Percentiles rank a stretch among this genome's conserved stretches.
phyloP scores from a whole-genome alignment of 2,329 filamentous ascomycete genomes.

The Didymella segeticola region DNA sequence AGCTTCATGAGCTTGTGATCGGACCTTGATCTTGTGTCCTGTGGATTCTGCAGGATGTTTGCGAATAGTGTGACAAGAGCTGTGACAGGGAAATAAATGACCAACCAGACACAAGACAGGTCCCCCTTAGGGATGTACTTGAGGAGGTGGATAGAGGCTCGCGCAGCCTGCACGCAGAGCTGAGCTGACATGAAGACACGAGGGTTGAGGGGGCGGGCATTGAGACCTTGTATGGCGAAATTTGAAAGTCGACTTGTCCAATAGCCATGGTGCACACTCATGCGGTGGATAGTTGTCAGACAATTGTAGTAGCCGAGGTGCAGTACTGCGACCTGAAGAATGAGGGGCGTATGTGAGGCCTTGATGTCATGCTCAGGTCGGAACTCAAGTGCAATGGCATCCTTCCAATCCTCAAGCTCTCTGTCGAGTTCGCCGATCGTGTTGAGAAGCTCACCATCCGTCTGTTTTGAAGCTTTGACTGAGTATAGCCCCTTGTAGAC shows the following conservation, averaged over 20 bases:
- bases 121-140: conserved; percentile 97
- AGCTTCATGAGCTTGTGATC: conserved; percentile 91
- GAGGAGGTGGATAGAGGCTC: conserved; percentile 90
- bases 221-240: conserved; percentile 92
- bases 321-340: conserved; percentile 90
- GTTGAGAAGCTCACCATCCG: conserved; percentile 90
- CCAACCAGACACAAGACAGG: conserved; percentile 93
- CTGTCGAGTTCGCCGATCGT: conserved; percentile 93
- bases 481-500: conserved; percentile 95
- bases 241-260: conserved; percentile 96
- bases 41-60: conserved; percentile 93
- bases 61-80: conserved; percentile 94
- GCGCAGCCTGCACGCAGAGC: conserved; percentile 88
- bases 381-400: conserved; percentile 92
- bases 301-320: conserved; percentile 99
- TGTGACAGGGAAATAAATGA: conserved; percentile 95
- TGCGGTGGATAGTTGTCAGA: conserved; percentile 94
- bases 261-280: conserved; percentile 97
- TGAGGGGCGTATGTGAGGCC: conserved; percentile 88
- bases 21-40: conserved; percentile 84
- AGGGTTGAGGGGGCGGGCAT: conserved; percentile 88
- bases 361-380: conserved; percentile 97
- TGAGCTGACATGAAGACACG: conserved; percentile 93
- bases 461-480: conserved; percentile 88
- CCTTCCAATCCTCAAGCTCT: conserved; percentile 90